phyloP scores from a whole-genome alignment of 2,329 filamentous ascomycete species.

The Cryphonectria nitschkei region DNA sequence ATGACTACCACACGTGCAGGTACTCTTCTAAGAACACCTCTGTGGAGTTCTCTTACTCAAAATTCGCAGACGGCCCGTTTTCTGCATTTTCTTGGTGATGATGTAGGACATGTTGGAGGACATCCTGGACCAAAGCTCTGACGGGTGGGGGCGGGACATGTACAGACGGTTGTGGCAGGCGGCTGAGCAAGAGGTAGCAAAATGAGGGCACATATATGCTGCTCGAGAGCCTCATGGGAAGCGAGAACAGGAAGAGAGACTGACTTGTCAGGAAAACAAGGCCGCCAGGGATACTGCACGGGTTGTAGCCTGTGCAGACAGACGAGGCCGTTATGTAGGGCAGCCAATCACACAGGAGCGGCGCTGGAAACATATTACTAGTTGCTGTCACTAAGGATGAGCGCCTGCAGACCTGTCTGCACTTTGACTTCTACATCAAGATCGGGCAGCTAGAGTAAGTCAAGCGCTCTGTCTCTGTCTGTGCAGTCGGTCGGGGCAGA shows the following conservation, averaged over 20 bases:
- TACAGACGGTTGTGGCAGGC: background rate
- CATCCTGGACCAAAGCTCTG: background rate
- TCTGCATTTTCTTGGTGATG: background rate
- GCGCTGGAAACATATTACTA: slow-evolving; percentile 27
- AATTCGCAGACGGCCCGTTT: background rate
- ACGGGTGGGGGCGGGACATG: slow-evolving; percentile 7
- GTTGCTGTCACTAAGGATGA: slow-evolving; percentile 30
- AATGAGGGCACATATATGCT: background rate
- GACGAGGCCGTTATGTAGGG: background rate
- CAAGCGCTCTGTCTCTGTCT: slow-evolving; percentile 30
- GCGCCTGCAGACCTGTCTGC: slow-evolving; percentile 31
- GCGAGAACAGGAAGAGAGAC: slow-evolving; percentile 5
- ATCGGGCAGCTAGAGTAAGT: slow-evolving; percentile 32
- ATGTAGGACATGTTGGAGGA: no score
- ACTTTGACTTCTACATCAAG: slow-evolving; percentile 34
- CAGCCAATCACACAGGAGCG: slow-evolving; percentile 28
- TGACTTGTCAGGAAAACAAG: background rate
- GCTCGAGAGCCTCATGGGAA: background rate
- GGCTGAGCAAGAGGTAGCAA: background rate
- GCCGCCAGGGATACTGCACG: slow-evolving; percentile 1
- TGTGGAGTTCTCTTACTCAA: background rate
- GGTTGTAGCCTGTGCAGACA: background rate
- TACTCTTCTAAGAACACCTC: slow-evolving; percentile 27
- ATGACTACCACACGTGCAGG: slow-evolving; percentile 31
- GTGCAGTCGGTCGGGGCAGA: slow-evolving; percentile 32